Evolutionary conservation across 2,329 filamentous ascomycete species (phyloP), one percentile per base, ranked within the genome.

Genomic region (Phialophora expanda): DNA sequence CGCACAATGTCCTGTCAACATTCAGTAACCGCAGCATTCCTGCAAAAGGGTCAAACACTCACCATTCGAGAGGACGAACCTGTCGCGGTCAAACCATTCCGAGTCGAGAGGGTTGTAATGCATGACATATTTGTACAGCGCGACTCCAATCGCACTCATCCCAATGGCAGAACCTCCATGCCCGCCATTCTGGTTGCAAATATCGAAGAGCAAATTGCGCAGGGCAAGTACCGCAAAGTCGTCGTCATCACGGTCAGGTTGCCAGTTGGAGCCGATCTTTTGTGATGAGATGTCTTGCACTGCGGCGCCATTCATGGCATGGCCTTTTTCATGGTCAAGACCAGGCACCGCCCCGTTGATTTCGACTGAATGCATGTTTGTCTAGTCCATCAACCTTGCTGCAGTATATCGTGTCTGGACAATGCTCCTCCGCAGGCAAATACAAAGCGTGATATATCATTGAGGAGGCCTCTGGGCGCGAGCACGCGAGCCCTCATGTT

Each of bases 21-120:
- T 28, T 28, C 26, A 28, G 26, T 28, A 28, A 28, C 26, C 26
- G 26, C 26, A 28, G 26, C 26, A 28, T 28, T 28, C 26, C 26
- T 28, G 26, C 26, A 28, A 5, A 28, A 28, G 26, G 26, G 26
- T 28, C 26, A 28, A 28, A n/a, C 20, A 24, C 48, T 51, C 20
- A 22, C 77, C 86, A 69, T 88, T 88, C 28, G 85, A 88, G 12
- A 88, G 79, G 6, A 88, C 83, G 70, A 88, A 88, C 17, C 86
- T 83, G 70, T 89, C 86, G 50, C 86, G 79, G 74, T 88, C 86
- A 78, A 88, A 88, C 74, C 79, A 88, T 44, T 79, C 72, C 4
- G 84, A 82, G 56, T 83, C 82, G 17, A 76, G 75, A 0, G 86
- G 86, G 2, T 83, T 81, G 58, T 66, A 81, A 53, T 72, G 74